Evolutionary conservation across 2,329 filamentous ascomycete species (phyloP), one percentile per base, ranked within the genome.

Genomic region (Penicillium sp.): DNA sequence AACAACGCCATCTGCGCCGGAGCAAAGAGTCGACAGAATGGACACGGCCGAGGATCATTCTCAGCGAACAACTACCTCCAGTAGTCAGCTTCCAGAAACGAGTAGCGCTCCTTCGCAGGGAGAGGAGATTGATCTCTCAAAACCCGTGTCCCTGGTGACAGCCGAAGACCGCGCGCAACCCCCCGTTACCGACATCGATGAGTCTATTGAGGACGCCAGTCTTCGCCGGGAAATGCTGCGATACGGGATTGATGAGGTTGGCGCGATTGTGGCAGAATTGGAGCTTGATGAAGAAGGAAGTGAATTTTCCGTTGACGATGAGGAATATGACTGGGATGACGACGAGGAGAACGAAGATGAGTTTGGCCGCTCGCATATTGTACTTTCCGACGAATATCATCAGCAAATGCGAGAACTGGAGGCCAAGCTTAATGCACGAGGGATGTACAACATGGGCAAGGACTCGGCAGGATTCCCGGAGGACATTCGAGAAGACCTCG

Each of bases 211-310:
- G 59, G 93, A 96, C 57, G 88, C 90, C 4, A 81, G 81, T 29
- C 72, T 96, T 23, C 86, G 94, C 6, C 84, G 86, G 52, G 86
- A 96, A 65, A 97, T 99, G 92, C 79, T 97, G 7, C 82, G 89
- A 57, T 99, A 97, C 67, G 87, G 89, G 56, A 77, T 96, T 72
- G 86, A 87, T 42, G 93, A 97, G 70, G 86, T 99, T 52, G 90
- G 91, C 4, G 85, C 90, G 34, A 89, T 99, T 2, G 94, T 99
- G 15, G 94, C 94, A 15, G 91, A 97, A 73, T 81, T 99, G 42
- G 84, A 95, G 52, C 72, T 97, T 2, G 90, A 95, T 57, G 86
- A 92, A 54, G 78, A 78, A 16, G 76, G 68, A 26, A 79, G 75
- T 53, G 76, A 80, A 2, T 62, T 76, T 9, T 77, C 75, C 4